phyloP scores from a whole-genome alignment of 2,329 filamentous ascomycete species.

The Hypoxylon rubiginosum region DNA sequence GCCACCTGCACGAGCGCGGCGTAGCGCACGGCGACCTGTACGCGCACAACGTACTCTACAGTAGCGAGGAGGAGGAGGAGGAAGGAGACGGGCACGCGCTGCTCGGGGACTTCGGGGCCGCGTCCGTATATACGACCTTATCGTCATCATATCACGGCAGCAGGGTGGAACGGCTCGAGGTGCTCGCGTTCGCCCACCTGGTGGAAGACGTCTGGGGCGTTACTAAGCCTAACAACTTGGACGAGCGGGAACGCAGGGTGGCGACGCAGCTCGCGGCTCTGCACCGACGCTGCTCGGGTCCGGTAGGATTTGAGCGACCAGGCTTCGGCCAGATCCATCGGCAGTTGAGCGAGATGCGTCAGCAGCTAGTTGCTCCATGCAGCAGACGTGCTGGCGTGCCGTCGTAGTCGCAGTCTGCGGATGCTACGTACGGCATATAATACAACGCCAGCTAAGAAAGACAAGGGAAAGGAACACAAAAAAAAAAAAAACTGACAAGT shows the following conservation, averaged over 20 bases:
- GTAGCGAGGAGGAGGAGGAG: no score
- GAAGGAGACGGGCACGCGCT: conserved; percentile 58
- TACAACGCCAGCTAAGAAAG: neutral
- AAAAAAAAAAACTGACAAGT: neutral
- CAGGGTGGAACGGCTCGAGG: conserved; percentile 59
- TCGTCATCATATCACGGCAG: conserved; percentile 40
- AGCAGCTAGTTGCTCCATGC: conserved; percentile 18
- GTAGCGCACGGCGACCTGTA: conserved; percentile 63
- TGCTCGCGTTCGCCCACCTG: conserved; percentile 62
- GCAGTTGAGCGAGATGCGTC: conserved; percentile 39
- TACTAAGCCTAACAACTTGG: conserved; percentile 40
- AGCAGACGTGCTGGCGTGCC: conserved; percentile 4
- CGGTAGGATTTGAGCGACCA: conserved; percentile 49
- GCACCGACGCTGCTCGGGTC: conserved; percentile 48
- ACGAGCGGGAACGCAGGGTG: conserved; percentile 31
- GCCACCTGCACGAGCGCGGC: conserved; percentile 59
- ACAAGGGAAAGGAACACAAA: no score
- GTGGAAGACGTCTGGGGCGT: conserved; percentile 60
- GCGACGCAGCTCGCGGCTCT: conserved; percentile 47
- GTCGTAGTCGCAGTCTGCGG: conserved; percentile 16
- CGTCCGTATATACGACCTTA: conserved; percentile 59
- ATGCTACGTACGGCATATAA: conserved; percentile 14
- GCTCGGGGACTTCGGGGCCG: conserved; percentile 63
- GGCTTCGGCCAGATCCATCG: conserved; percentile 51
- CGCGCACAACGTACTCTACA: conserved; percentile 62